Evolutionary conservation across 805 yeast species (phyloP).

Genomic region (Grigorovia yakushimaensis): DNA sequence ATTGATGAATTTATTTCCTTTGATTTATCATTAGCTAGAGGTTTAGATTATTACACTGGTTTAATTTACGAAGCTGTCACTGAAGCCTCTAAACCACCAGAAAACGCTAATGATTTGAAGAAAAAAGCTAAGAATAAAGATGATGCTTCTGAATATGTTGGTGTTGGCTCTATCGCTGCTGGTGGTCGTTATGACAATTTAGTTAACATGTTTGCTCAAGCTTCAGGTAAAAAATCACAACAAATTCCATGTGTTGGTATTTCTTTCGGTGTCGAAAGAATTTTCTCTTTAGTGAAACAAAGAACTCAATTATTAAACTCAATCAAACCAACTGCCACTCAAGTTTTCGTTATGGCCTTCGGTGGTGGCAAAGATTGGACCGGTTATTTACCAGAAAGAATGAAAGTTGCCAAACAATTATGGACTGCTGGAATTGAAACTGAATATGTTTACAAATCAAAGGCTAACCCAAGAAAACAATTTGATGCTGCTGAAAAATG

Average conservation of each 20-base stretch:
- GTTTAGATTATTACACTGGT: slow-evolving; percentile 96
- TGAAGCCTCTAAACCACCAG: slow-evolving; percentile 91
- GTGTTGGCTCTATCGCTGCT: slow-evolving; percentile 97
- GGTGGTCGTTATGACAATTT: slow-evolving; percentile 97
- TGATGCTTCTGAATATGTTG: slow-evolving; percentile 93
- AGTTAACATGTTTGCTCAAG: slow-evolving; percentile 88
- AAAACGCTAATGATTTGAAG: slow-evolving; percentile 60
- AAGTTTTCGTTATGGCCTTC: slow-evolving; percentile 93
- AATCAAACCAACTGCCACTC: slow-evolving; percentile 78
- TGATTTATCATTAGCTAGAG: slow-evolving; percentile 93
- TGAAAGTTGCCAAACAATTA: slow-evolving; percentile 69
- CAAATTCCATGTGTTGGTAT: slow-evolving; percentile 96
- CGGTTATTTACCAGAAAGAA: slow-evolving; percentile 87
- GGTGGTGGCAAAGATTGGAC: slow-evolving; percentile 97
- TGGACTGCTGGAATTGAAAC: slow-evolving; percentile 88
- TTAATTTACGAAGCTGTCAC: slow-evolving; percentile 95
- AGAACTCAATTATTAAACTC: slow-evolving; percentile 46
- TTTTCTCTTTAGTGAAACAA: slow-evolving; percentile 80
- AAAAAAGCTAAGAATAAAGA: slow-evolving; percentile 41
- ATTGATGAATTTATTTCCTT: slow-evolving; percentile 61
- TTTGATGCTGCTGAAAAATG: slow-evolving; percentile 95
- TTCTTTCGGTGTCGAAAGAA: slow-evolving; percentile 93
- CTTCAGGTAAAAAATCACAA: slow-evolving; percentile 65
- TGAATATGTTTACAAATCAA: slow-evolving; percentile 85
- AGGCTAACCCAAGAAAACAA: slow-evolving; percentile 92